Evolutionary conservation across 352 stramenopile species (phyloP).

Genomic region (Phytopythium cucurbitacearum): DNA sequence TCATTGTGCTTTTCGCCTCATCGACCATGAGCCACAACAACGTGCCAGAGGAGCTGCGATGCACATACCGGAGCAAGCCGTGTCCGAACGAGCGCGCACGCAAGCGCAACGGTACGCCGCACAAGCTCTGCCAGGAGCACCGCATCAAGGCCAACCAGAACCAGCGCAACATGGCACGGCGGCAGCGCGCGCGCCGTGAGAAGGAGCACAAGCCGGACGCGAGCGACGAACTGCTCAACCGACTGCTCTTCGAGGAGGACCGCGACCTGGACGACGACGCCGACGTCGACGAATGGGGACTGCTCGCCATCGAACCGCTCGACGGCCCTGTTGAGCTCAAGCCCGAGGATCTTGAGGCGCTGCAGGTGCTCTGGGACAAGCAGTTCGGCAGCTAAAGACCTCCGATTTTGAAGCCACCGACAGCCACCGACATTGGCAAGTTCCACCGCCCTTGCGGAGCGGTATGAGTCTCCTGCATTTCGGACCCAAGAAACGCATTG

Average conservation of each 20-base stretch:
- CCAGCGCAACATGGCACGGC: conserved; percentile 40
- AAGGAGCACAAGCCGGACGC: background rate
- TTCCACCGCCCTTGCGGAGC: too few species aligned
- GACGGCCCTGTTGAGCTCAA: conserved; percentile 19
- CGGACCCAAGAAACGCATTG: too few species aligned
- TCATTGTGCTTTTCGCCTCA: background rate
- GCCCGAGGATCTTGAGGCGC: conserved; percentile 24
- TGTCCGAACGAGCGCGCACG: conserved; percentile 40
- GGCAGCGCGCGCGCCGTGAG: conserved; percentile 16
- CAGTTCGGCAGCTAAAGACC: background rate
- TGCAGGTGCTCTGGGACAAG: conserved; percentile 19
- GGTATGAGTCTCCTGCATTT: too few species aligned
- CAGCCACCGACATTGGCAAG: too few species aligned
- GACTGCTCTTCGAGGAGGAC: conserved; percentile 18
- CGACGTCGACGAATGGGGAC: conserved; percentile 24
- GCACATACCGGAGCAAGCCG: conserved; percentile 42
- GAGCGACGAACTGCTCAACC: conserved; percentile 6
- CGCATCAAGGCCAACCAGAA: conserved; percentile 51
- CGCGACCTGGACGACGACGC: conserved; percentile 22
- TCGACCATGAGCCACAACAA: conserved; percentile 3
- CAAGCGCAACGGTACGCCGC: conserved; percentile 44
- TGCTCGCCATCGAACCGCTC: conserved; percentile 19
- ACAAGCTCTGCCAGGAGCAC: conserved; percentile 52
- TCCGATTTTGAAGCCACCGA: too few species aligned
- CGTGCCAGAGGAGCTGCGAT: conserved; percentile 16